phyloP scores from a whole-genome alignment of 495 filamentous ascomycete species.

The Podospora pseudopauciseta region DNA sequence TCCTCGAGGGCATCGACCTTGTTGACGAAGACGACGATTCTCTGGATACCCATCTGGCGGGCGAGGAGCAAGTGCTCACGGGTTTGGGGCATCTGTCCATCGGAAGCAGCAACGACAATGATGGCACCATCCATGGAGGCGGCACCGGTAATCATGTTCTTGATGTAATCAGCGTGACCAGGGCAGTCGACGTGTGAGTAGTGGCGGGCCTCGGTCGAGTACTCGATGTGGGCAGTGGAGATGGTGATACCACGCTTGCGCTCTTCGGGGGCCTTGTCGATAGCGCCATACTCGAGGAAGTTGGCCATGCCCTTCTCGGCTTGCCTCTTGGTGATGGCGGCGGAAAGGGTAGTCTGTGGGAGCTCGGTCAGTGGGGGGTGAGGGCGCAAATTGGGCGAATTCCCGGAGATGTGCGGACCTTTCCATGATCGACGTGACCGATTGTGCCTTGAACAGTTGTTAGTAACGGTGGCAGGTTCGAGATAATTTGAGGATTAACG shows the following conservation, averaged over 20 bases:
- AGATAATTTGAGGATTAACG: conserved; percentile 11
- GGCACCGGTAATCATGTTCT: conserved; percentile 99
- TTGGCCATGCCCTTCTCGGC: conserved; percentile 86
- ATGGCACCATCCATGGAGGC: conserved; percentile 97
- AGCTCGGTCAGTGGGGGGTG: conserved; percentile 26
- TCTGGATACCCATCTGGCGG: conserved; percentile 95
- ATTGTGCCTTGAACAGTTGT: conserved; percentile 68
- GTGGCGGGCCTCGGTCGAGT: conserved; percentile 83
- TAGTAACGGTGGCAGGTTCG: neutral
- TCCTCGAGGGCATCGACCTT: conserved; percentile 97
- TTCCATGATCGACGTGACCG: conserved; percentile 99
- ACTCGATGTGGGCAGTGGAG: conserved; percentile 96
- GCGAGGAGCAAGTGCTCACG: conserved; percentile 97
- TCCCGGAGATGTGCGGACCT: conserved; percentile 55
- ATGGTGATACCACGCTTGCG: conserved; percentile 99
- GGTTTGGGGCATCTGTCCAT: conserved; percentile 99
- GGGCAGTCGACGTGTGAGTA: conserved; percentile 99
- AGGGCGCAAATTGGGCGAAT: neutral
- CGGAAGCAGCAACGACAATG: conserved; percentile 96
- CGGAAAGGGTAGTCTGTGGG: conserved; percentile 88
- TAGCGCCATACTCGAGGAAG: conserved; percentile 94
- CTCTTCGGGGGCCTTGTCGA: conserved; percentile 99
- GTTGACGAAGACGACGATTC: conserved; percentile 98
- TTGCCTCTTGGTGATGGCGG: conserved; percentile 96
- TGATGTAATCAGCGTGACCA: conserved; percentile 99